Evolutionary conservation across 208 protist species (phyloP), one percentile per base, ranked within the genome.

Genomic region (Acanthamoeba royreba): DNA sequence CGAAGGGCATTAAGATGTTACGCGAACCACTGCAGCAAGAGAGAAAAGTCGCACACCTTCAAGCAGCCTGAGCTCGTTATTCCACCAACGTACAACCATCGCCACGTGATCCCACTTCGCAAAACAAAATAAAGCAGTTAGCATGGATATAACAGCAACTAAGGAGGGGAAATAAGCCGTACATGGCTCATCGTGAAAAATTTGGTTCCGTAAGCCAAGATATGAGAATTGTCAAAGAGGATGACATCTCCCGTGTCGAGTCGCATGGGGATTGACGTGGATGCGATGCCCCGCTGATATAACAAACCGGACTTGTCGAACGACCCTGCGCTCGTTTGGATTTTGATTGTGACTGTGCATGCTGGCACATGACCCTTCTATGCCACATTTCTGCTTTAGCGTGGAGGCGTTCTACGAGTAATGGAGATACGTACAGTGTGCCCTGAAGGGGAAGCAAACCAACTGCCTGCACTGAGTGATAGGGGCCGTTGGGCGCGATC

Each of bases 51-150:
- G 13, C 66, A 58, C 53, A 89, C 81, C 81, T 89, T 89, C 81
- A 89, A 89, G 81, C 2, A 89, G 53, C 1, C 38, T 55, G 15
- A 89, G 43, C 17, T 89, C 81, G 35, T 89, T 89, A 33, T 89
- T 89, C 81, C 81, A 89, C 81, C 81, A 89, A 7, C 81, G 81
- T 47, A 89, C 81, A 28, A 66, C 81, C 81, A 89, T 89, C 33
- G 81, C 81, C 81, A 89, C 81, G 61, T 89, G 81, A 31, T 89
- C 81, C 81, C 81, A 89, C 81, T 89, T 31, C n/a, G 31, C 9
- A 40, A 15, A 40, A 55, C 22, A 38, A 1, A 88, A 45, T n/a
- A 88, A 15, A 52, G 7, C 38, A 4, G 61, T 4, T 25, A 33
- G 13, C n/a, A 25, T 0, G 55, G 17, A 2, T 1, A 28, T 5